Evolutionary conservation across 2,329 filamentous ascomycete species (phyloP), one percentile per base, ranked within the genome.

Genomic region (Talaromyces sp.): DNA sequence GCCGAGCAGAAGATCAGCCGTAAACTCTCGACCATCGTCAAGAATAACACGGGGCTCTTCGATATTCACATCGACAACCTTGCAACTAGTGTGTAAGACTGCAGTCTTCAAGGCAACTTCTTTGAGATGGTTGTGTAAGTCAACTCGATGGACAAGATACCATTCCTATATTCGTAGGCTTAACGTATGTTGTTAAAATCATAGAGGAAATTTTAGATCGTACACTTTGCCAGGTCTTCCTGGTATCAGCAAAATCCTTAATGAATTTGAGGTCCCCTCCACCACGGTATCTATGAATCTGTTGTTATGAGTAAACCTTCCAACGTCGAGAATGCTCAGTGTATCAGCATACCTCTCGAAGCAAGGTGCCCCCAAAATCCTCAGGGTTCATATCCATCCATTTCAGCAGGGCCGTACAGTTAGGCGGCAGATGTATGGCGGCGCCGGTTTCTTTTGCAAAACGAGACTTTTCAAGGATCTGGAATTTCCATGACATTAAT

Each of bases 141-240:
- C 79, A 27, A 80, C 76, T n/a, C 79, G 74, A 66, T 81, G 79
- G 11, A 76, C 73, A 2, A 77, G 71, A 43, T 73, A 75, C 67
- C 70, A 74, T 64, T 72, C 72, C 73, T 74, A 17, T 19, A 11
- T 22, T 10, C 2, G 10, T 49, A 49, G n/a, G 3, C 4, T 49
- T 22, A 25, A 11, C 11, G 45, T 22, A 22, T 49, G n/a, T 22
- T 47, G 43, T 11, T 22, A 25, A 19, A 47, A 22, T 22, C 19
- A 19, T 22, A 10, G 19, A 47, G 43, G 43, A 47, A 13, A 47
- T 47, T 17, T 15, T 22, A 29, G 64, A 77, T 74, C 68, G 75
- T 72, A 25, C 45, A 49, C 40, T 19, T 43, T 43, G 40, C 40
- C 40, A 43, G 6, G 17, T n/a, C 3, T n/a, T 43, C 17, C 40